Evolutionary conservation across 2,329 filamentous ascomycete species (phyloP), one percentile per base, ranked within the genome.

Genomic region (Penicillium palitans): DNA sequence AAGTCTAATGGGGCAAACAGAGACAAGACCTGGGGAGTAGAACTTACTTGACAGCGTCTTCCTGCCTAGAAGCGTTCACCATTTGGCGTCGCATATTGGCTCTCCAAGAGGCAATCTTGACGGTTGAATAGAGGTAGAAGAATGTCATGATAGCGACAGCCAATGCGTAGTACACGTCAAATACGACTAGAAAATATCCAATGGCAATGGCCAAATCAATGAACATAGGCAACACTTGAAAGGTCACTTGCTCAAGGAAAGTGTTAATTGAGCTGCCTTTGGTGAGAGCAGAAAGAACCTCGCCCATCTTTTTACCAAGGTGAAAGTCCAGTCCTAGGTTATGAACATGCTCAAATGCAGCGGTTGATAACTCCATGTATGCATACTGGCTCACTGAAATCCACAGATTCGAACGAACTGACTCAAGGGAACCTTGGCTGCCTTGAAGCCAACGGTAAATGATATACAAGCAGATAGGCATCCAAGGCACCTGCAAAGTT

Each of bases 321-420:
- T 83, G 81, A 45, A 83, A 83, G 12, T 83, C 80, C 10, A 83
- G 69, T 72, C 91, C 96, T 39, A 97, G 85, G 52, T 87, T 88
- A 75, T 97, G 93, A 29, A 97, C 93, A 74, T 97, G 93, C 76
- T 96, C 92, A 72, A 97, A 97, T 15, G 92, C 90, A n/a, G 93
- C 91, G 3, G 93, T 92, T 6, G 92, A 96, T 56, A 97, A 82
- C 61, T 93, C 90, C 66, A 90, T 87, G 76, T 96, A 97, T 0
- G 92, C 95, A 72, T 96, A 95, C 73, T 97, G 93, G 25, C 91
- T 91, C 52, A 97, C 91, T 0, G 92, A 92, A 49, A 96, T 93
- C 93, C 93, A 97, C 37, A 97, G 80, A 31, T 91, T 85, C n/a
- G 90, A 88, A 61, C 93, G 84, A 24, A 89, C 68, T 1, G 90